Evolutionary conservation across 2,329 filamentous ascomycete species (phyloP), one percentile per base, ranked within the genome.

Genomic region (Dactylellina haptotyla): DNA sequence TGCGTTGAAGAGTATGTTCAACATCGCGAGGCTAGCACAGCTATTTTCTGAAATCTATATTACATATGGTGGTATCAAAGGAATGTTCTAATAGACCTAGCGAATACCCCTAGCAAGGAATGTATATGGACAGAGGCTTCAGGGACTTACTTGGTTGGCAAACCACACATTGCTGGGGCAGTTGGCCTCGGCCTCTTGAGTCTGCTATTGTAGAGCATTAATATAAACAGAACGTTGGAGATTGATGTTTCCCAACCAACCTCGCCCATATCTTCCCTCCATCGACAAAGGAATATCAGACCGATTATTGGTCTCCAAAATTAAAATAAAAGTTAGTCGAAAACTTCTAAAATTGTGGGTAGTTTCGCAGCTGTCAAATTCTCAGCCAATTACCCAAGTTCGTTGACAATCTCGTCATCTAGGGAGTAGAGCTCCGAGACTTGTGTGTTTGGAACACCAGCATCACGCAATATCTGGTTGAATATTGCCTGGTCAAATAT

Each of bases 1-100:
- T 23, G 88, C 85, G 79, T 98, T 98, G 87, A 97, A 96, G 79
- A 97, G 83, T 72, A 97, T 96, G 78, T 98, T 98, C 77, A 97
- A 85, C 76, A 98, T 84, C 2, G 95, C 93, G 48, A 97, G 87
- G n/a, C 92, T 95, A 18, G 92, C 95, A 81, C 95, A 99, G 25
- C 92, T 90, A 80, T 96, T 96, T 63, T 87, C 85, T 0, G 88
- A 89, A 0, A 91, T 92, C 89, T 94, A 74, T 10, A 28, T 5
- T 37, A 18, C 45, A 50, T 34, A 34, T 14, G n/a, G n/a, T n/a
- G n/a, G n/a, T n/a, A n/a, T n/a, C n/a, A n/a, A n/a, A n/a, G n/a
- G n/a, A 34, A 34, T 14, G 32, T 34, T 34, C 32, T 34, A 34
- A 34, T 14, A 6, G 23, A 18, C 4, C 16, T 45, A 4, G 3